phyloP scores from a whole-genome alignment of 2,329 filamentous ascomycete genomes.

The Aspergillus neoniger region DNA sequence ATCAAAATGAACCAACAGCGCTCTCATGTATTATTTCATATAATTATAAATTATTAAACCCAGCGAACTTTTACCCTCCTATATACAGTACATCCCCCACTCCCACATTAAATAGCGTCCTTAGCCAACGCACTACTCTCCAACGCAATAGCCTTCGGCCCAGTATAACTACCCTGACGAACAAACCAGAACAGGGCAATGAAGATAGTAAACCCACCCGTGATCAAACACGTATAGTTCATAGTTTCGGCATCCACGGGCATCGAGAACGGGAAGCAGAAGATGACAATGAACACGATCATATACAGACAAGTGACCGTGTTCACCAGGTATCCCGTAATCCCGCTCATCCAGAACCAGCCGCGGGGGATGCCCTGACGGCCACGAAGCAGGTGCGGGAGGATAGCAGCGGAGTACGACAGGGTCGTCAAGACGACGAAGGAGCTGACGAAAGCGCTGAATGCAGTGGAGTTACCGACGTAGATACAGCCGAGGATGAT shows the following conservation, averaged over 20 bases:
- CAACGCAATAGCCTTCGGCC: conserved; percentile 14
- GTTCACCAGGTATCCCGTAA: conserved; percentile 50
- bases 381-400: conserved; percentile 49
- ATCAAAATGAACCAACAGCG: too few species aligned
- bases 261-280: conserved; percentile 54
- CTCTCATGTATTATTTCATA: too few species aligned
- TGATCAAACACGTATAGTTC: conserved; percentile 54
- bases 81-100: not conserved
- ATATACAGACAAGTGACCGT: conserved; percentile 52
- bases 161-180: conserved; percentile 22
- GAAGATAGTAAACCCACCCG: conserved; percentile 50
- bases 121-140: not conserved
- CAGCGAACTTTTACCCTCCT: not conserved
- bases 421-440: conserved; percentile 55
- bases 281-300: conserved; percentile 54
- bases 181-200: conserved; percentile 44
- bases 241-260: conserved; percentile 47
- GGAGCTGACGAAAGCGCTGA: conserved; percentile 55
- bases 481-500: conserved; percentile 56
- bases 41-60: too few species aligned
- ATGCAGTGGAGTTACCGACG: conserved; percentile 53
- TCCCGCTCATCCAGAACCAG: conserved; percentile 52
- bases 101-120: not conserved
- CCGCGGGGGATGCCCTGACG: conserved; percentile 52
- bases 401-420: conserved; percentile 53